Evolutionary conservation across 2,329 filamentous ascomycete species (phyloP).

Genomic region (Aspergillus sp.): DNA sequence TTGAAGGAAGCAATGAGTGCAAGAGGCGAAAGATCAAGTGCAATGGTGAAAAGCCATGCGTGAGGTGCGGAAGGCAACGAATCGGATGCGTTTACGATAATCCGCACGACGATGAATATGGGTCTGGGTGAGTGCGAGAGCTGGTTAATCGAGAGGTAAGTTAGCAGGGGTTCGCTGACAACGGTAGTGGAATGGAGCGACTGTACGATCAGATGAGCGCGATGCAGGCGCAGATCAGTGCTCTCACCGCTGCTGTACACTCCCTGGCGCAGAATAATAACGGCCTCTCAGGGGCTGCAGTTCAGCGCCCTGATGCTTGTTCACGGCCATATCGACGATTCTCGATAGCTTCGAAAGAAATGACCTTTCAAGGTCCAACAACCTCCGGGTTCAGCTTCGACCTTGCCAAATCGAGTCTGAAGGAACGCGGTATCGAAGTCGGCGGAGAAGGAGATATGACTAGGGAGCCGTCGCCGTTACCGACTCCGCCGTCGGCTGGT

Average conservation of each 20-base stretch:
- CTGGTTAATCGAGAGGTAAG: neutral
- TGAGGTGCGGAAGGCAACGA: slow-evolving; percentile 57
- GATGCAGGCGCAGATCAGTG: slow-evolving; percentile 71
- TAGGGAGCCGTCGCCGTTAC: slow-evolving; percentile 39
- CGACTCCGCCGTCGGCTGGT: slow-evolving; percentile 30
- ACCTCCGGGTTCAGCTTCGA: slow-evolving; percentile 82
- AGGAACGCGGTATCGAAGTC: slow-evolving; percentile 79
- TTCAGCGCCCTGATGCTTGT: neutral
- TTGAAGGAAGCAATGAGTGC: slow-evolving; percentile 59
- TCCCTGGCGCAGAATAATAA: slow-evolving; percentile 58
- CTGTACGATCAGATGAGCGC: slow-evolving; percentile 37
- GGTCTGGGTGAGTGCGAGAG: slow-evolving; percentile 1
- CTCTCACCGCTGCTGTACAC: slow-evolving; percentile 72
- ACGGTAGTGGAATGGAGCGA: slow-evolving; percentile 23
- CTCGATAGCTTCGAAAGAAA: slow-evolving; percentile 49
- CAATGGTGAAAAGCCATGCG: slow-evolving; percentile 65
- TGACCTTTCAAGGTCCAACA: slow-evolving; percentile 80
- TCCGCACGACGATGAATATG: slow-evolving; percentile 63
- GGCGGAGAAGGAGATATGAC: slow-evolving; percentile 63
- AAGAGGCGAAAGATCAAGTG: slow-evolving; percentile 70
- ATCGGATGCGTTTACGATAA: slow-evolving; percentile 46
- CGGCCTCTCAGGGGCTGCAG: neutral
- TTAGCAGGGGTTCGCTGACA: neutral
- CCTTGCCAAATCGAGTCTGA: slow-evolving; percentile 80
- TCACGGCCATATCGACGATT: slow-evolving; percentile 24